A percentile compares a stretch with the other conserved stretches of the same genome.
phyloP scores from a whole-genome alignment of 768 basidiomycete species.

The Psilocybe sp. region DNA sequence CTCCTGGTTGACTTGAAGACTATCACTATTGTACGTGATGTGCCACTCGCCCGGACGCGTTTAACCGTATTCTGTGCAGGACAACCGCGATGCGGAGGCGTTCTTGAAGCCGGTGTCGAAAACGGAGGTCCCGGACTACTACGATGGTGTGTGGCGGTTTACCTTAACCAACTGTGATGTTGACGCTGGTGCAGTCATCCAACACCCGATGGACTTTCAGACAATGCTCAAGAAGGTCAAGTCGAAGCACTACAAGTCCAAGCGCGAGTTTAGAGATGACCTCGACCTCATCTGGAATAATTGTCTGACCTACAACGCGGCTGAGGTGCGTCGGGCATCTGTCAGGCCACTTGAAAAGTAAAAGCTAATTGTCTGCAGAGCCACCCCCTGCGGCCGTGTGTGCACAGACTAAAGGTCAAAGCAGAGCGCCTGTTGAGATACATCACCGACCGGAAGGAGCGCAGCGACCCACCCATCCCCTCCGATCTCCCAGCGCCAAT shows the following conservation, averaged over 20 bases:
- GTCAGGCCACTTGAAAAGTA: background rate
- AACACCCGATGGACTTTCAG: conserved; percentile 92
- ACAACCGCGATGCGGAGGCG: conserved; percentile 88
- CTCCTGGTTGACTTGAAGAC: conserved; percentile 82
- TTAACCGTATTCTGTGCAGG: conserved; percentile 38
- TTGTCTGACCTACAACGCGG: conserved; percentile 88
- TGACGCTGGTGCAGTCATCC: conserved; percentile 62
- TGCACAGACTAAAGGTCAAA: conserved; percentile 76
- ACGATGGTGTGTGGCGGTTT: conserved; percentile 2
- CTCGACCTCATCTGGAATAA: conserved; percentile 97
- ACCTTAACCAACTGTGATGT: background rate
- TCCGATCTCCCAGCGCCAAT: conserved; percentile 31
- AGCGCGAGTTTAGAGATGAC: conserved; percentile 91
- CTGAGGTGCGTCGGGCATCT: conserved; percentile 60
- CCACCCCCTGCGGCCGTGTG: conserved; percentile 85
- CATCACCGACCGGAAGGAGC: conserved; percentile 86
- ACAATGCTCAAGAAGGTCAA: conserved; percentile 95
- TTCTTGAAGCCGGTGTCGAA: conserved; percentile 93
- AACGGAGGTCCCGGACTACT: conserved; percentile 90
- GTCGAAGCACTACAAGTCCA: conserved; percentile 87
- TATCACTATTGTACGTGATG: conserved; percentile 56
- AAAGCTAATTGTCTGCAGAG: conserved; percentile 42
- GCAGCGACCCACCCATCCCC: conserved; percentile 68
- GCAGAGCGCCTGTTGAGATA: conserved; percentile 84
- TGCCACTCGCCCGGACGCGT: conserved; percentile 20